These are phyloP conservation scores for Withania somnifera DNA, from an alignment of 305 asterid genomes.

Conservation along the genomic window DNA sequence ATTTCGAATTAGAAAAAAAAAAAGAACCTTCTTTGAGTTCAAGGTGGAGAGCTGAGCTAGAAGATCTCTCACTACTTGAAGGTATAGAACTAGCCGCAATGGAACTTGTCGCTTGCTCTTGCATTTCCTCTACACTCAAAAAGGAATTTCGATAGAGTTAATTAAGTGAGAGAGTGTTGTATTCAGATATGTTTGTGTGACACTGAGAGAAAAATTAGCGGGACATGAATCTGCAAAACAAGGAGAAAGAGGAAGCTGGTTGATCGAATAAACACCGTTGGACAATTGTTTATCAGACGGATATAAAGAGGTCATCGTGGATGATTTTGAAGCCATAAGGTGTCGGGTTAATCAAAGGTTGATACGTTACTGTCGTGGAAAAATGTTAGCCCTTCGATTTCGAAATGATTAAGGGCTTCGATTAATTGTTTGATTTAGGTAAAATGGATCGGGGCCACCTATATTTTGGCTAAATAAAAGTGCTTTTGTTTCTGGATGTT, in stretches of 20 bases:
- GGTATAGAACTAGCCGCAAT: conserved; percentile 73
- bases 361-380: conserved; percentile 40
- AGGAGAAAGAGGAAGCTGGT: background rate
- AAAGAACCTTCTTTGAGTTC: conserved; percentile 68
- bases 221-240: conserved; percentile 30
- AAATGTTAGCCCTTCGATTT: conserved; percentile 14
- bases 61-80: conserved; percentile 95
- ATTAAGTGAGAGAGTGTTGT: background rate
- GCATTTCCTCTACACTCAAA: conserved; percentile 28
- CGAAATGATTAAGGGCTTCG: conserved; percentile 20
- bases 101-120: conserved; percentile 85
- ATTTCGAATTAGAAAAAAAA: background rate
- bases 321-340: conserved; percentile 53
- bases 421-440: conserved; percentile 27
- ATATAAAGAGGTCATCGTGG: conserved; percentile 33
- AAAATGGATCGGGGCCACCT: conserved; percentile 1
- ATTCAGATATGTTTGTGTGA: conserved; percentile 17
- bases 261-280: conserved; percentile 28
- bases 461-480: background rate
- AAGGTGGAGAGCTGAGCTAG: conserved; percentile 74
- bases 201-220: conserved; percentile 37
- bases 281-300: conserved; percentile 50
- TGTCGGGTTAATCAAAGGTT: conserved; percentile 61
- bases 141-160: conserved; percentile 13
- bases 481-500: background rate